Evolutionary conservation across 1,284 basidiomycete species (phyloP).

Genomic region (Ustilago lituana): DNA sequence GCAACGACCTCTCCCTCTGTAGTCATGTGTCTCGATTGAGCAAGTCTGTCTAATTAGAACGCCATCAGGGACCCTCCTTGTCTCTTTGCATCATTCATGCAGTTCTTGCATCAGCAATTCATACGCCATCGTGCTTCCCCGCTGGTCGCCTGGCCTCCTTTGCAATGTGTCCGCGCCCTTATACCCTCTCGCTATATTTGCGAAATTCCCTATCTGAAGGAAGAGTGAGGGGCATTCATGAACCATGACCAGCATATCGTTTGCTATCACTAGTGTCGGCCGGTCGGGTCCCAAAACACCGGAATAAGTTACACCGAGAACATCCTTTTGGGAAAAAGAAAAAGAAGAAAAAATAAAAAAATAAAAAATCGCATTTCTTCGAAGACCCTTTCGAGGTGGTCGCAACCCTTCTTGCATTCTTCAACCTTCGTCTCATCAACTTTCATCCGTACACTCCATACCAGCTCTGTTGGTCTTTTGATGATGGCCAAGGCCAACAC

Average conservation of each 20-base stretch:
- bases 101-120: conserved; percentile 1
- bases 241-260: no score
- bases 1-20: neutral
- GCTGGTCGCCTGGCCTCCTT: no score
- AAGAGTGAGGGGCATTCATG: no score
- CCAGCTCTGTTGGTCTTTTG: neutral
- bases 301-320: neutral
- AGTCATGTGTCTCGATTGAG: no score
- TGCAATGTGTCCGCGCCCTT: no score
- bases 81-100: neutral
- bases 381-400: conserved; percentile 1
- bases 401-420: no score
- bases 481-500: conserved; percentile 48
- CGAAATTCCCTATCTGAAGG: no score
- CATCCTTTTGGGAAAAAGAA: conserved; percentile 4
- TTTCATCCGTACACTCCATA: neutral
- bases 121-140: neutral
- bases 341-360: no score
- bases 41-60: no score
- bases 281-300: neutral
- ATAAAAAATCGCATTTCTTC: conserved; percentile 1
- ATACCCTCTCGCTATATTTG: no score
- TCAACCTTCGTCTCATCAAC: conserved; percentile 2
- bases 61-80: no score
- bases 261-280: neutral